Evolutionary conservation across 108 stramenopile species (phyloP), one percentile per base, ranked within the genome.

Genomic region (Fragilaria crotonensis): DNA sequence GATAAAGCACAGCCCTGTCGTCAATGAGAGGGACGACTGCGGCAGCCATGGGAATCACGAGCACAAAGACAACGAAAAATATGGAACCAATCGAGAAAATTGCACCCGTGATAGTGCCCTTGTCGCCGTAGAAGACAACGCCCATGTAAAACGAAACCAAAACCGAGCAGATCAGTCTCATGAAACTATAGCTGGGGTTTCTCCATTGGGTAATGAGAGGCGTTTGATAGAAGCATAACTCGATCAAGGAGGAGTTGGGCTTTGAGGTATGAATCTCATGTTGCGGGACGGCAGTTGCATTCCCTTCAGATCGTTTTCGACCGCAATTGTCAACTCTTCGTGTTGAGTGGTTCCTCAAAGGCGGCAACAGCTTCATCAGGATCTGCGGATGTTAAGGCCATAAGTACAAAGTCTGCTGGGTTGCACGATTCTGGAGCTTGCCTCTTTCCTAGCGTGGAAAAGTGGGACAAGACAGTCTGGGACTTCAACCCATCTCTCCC

Each of bases 21-120:
- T 72, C 66, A 18, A 77, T 52, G n/a, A 72, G 45, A 17, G 75
- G 71, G 30, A 75, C 58, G 0, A 75, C 74, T 5, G 74, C 56
- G 11, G 65, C 60, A 36, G 70, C 69, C 74, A 75, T 75, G 29
- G 74, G 74, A 21, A 75, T 70, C 41, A 74, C 73, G 18, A 74
- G 55, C 0, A 74, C 60, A 65, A 74, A 74, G 1, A 33, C 36
- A 47, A 74, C 33, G 64, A 74, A 74, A 56, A 74, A 74, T 23
- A 74, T 62, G 17, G 67, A 57, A 3, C 49, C 73, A 30, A 74
- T 74, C 1, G 73, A 46, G 50, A 69, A 74, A 0, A 74, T 63
- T 28, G 73, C 73, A n/a, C 73, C 73, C 26, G 58, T 57, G 5
- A 74, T 17, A 4, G 69, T 50, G 14, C 25, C 1, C 27, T 74